Base-by-base conservation (phyloP, 2,329 filamentous ascomycete genomes). In the Botrytis galanthina region DNA sequence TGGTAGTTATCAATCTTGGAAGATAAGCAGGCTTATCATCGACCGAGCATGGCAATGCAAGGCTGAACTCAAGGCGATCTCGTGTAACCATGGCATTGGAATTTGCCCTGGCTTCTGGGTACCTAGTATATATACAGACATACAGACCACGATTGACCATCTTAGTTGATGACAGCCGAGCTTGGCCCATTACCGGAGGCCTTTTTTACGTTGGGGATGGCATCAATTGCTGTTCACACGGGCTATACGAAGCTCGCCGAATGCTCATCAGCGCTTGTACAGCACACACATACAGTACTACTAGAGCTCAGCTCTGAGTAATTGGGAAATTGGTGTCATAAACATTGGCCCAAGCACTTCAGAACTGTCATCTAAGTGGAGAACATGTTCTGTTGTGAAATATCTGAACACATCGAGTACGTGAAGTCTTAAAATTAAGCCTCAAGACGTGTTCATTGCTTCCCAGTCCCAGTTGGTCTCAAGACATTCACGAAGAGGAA, bases 41-140 rank as follows among this genome's bases (percentile, higher is more conserved):
- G 62, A 39, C 35, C 35, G 26, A 57, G 35, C n/a, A 39, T 37
- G 35, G 60, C 39, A 72, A 42, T 68, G 46, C 39, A 57, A 68
- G 70, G 61, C 62, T 48, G 61, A 57, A 57, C 35, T 16, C 39
- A 60, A 60, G 61, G 70, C 39, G 57, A 48, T 54, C 29, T 67
- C 39, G 61, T 62, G 68, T 70, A 61, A 67, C 46, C 46, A 68
- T 57, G 35, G 64, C 9, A 35, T 29, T 51, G 46, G 46, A 16
- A 67, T 46, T 39, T 39, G n/a, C n/a, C n/a, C n/a, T n/a, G n/a
- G n/a, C n/a, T n/a, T n/a, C 48, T n/a, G 12, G 48, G 48, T 6
- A 54, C 48, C 48, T 54, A 3, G 7, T 39, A 26, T 18, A 51
- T 68, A 26, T 29, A 8, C 16, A 29, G 16, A 22, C 22, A 26